Percentiles rank a stretch among this genome's conserved stretches.
Conservation (phyloP, 257 asterid genomes). For the Solanum medicagineum region DNA sequence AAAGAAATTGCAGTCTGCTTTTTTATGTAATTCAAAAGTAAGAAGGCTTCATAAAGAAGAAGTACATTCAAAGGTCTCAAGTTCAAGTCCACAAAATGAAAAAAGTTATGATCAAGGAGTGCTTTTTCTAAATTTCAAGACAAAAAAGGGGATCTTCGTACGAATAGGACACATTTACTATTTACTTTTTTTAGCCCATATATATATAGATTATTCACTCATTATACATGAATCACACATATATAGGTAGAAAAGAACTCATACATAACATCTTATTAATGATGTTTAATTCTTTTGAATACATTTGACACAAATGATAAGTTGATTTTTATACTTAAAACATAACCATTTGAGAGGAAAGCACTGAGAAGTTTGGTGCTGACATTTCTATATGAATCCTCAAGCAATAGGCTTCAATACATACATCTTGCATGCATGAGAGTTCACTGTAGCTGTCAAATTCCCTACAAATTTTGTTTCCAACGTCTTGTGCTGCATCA, state of each 20-base stretch:
- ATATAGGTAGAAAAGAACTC: neutral
- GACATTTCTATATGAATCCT: neutral
- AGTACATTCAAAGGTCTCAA: neutral
- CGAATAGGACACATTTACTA: neutral
- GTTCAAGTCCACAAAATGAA: neutral
- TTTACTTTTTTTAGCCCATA: neutral
- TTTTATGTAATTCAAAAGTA: neutral
- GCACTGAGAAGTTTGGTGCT: neutral
- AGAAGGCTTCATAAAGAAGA: neutral
- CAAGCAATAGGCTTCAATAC: constrained; percentile 43
- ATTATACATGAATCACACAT: neutral
- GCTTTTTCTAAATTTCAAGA: neutral
- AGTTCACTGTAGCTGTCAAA: constrained; percentile 48
- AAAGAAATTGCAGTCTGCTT: neutral
- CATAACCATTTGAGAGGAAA: neutral
- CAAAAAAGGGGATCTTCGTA: neutral
- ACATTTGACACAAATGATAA: neutral
- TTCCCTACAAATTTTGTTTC: constrained; percentile 43
- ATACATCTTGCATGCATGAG: constrained; percentile 80
- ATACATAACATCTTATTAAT: neutral
- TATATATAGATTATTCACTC: neutral
- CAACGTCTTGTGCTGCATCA: constrained; percentile 60
- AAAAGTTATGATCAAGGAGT: neutral
- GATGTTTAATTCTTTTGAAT: neutral
- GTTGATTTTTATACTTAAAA: neutral